Evolutionary conservation across 345 rosid genomes (phyloP).

Genomic region (Eucalyptus decipiens): DNA sequence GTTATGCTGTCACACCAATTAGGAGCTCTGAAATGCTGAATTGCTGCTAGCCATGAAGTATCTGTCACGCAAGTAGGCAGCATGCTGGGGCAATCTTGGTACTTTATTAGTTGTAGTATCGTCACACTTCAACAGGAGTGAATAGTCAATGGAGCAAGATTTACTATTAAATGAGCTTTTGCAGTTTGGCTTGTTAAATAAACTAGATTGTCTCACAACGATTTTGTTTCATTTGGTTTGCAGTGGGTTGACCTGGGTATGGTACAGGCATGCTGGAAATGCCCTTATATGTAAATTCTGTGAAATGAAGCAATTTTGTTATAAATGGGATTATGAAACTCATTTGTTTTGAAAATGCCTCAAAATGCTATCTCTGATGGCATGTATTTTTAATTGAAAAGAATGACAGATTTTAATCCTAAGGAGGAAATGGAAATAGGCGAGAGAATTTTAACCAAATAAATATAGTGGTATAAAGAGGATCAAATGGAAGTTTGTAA

Average conservation of each 20-base stretch:
- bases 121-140: background rate
- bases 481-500: background rate
- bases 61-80: background rate
- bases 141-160: background rate
- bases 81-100: background rate
- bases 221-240: background rate
- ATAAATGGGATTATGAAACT: background rate
- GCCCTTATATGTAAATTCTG: background rate
- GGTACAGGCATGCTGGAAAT: background rate
- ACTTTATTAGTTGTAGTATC: background rate
- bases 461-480: background rate
- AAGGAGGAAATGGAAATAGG: background rate
- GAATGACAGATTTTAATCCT: background rate
- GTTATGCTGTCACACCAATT: background rate
- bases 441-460: background rate
- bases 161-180: background rate
- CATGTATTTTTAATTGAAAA: background rate
- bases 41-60: background rate
- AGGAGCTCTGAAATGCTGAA: background rate
- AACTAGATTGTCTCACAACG: background rate
- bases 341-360: background rate
- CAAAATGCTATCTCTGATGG: background rate
- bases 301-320: background rate
- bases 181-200: background rate
- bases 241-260: background rate